A percentile compares a stretch with the other conserved stretches of the same genome.
These are phyloP conservation scores for Drechslerella coelobrocha DNA, from an alignment of 2,329 filamentous ascomycete genomes.

Conservation along the genomic window DNA sequence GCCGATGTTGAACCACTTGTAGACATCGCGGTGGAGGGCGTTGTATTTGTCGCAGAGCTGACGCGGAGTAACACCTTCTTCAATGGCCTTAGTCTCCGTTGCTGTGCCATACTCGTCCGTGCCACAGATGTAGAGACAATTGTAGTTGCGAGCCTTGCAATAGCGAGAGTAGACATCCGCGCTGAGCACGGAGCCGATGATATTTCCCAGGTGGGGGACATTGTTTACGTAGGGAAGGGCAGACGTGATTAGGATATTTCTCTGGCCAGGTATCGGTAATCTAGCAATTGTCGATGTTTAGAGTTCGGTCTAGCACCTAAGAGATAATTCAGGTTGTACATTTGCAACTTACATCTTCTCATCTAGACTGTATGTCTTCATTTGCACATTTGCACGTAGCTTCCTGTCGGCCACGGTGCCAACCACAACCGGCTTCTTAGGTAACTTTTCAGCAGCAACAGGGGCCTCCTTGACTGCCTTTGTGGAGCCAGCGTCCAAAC, in stretches of 20 bases:
- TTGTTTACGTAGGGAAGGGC: constrained; percentile 86
- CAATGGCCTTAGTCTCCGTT: constrained; percentile 92
- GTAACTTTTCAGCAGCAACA: constrained; percentile 40
- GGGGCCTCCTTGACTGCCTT: constrained; percentile 43
- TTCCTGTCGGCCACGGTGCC: constrained; percentile 48
- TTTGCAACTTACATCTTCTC: constrained; percentile 53
- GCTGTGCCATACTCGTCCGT: constrained; percentile 95
- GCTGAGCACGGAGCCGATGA: constrained; percentile 84
- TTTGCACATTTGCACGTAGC: constrained; percentile 50
- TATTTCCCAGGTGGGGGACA: constrained; percentile 84
- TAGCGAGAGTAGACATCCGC: constrained; percentile 83
- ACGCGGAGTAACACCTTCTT: constrained; percentile 80
- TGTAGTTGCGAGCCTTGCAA: constrained; percentile 78
- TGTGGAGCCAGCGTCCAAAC: constrained; percentile 24
- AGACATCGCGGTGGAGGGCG: constrained; percentile 85
- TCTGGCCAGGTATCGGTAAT: constrained; percentile 72
- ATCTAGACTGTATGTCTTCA: constrained; percentile 52
- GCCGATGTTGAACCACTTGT: constrained; percentile 93
- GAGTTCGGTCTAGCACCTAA: not conserved
- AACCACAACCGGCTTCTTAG: constrained; percentile 49
- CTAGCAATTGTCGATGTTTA: constrained; percentile 37
- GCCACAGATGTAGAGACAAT: constrained; percentile 84
- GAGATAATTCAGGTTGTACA: not conserved
- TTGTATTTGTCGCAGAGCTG: constrained; percentile 93
- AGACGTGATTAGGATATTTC: constrained; percentile 88